Evolutionary conservation across 2,329 filamentous ascomycete genomes (phyloP).

Genomic region (Ophiostoma piceae): DNA sequence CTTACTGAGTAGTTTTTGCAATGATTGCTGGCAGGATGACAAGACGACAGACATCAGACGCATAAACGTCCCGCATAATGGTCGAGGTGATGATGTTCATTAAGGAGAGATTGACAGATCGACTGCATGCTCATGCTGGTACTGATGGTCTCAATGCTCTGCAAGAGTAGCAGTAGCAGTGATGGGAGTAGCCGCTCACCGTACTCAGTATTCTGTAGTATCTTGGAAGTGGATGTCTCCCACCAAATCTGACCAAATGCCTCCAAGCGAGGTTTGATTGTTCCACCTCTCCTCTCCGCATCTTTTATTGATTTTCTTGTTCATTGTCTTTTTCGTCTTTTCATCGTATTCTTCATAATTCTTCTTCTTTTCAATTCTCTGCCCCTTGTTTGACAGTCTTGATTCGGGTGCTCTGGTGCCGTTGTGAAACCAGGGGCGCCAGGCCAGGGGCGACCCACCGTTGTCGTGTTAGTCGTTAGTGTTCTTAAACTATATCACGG

Average conservation of each 20-base stretch:
- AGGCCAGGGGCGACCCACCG: background rate
- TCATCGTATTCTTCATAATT: background rate
- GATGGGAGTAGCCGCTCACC: too few species aligned
- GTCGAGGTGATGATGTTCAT: background rate
- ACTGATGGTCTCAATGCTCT: too few species aligned
- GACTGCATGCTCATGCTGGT: too few species aligned
- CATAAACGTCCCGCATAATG: background rate
- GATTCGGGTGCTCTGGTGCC: background rate
- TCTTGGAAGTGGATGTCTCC: too few species aligned
- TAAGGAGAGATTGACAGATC: background rate
- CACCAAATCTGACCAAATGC: too few species aligned
- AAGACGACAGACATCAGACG: background rate
- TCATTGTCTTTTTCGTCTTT: background rate
- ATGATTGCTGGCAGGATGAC: too few species aligned
- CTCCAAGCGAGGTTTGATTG: conserved; percentile 2
- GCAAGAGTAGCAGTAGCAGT: too few species aligned
- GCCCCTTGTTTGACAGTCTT: background rate
- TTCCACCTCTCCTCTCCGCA: background rate
- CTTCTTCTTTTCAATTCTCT: background rate
- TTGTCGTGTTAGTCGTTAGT: background rate
- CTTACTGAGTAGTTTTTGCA: too few species aligned
- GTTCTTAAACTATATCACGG: background rate
- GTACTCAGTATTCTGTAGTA: too few species aligned
- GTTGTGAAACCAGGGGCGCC: conserved; percentile 10
- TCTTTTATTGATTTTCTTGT: background rate